Evolutionary conservation across 2,329 filamentous ascomycete genomes (phyloP).

Genomic region (Cladophialophora immunda): DNA sequence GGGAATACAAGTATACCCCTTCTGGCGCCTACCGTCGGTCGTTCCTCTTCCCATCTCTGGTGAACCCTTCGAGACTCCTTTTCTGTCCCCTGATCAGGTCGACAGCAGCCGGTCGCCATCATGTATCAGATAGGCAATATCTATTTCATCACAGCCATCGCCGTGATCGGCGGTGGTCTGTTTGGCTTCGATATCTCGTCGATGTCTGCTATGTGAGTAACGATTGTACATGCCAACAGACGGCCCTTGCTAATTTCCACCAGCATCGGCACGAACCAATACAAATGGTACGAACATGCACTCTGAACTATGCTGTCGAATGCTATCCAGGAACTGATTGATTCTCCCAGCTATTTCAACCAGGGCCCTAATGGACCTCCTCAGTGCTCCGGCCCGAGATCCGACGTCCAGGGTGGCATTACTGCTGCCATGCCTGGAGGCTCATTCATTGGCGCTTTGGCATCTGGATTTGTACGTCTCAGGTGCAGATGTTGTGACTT

Average conservation of each 20-base stretch:
- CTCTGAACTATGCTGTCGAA: not conserved
- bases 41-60: conserved; percentile 5
- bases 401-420: conserved; percentile 57
- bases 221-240: not conserved
- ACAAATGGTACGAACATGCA: conserved; percentile 76
- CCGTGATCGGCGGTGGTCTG: conserved; percentile 64
- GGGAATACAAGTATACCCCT: conserved; percentile 20
- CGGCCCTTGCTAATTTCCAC: conserved; percentile 68
- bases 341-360: conserved; percentile 61
- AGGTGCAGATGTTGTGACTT: conserved; percentile 50
- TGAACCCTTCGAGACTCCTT: not conserved
- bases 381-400: conserved; percentile 52
- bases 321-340: not conserved
- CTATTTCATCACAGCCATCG: conserved; percentile 66
- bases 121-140: conserved; percentile 60
- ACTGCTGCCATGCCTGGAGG: conserved; percentile 78
- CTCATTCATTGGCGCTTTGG: conserved; percentile 69
- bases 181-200: conserved; percentile 69
- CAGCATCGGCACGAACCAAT: conserved; percentile 64
- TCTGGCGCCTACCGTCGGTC: not conserved
- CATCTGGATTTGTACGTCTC: conserved; percentile 68
- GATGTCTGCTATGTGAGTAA: conserved; percentile 59
- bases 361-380: conserved; percentile 57
- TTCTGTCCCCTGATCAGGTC: not conserved
- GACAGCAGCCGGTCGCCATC: conserved; percentile 13